Base-by-base conservation (phyloP, 306 rosid species). In the Erythrophleum fordii region DNA sequence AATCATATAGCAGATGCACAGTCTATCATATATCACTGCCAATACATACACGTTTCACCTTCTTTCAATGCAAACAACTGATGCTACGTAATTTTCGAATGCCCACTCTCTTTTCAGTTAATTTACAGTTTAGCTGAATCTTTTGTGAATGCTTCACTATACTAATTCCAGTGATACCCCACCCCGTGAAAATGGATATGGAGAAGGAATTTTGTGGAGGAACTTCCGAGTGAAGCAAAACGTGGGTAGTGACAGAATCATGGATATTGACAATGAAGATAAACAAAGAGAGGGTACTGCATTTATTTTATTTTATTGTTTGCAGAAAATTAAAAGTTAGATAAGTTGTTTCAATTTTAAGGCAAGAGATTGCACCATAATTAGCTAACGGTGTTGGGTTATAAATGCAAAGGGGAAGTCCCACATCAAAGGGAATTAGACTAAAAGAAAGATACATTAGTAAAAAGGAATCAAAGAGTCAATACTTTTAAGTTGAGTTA, bases 21-120 rank as follows among this genome's bases (percentile, higher is more conserved):
- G 83, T 82, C 88, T 69, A 35, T 48, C 77, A 76, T 69, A 82
- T 41, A 82, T 82, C 83, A 68, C 80, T 37, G 7, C 78, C 64
- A 20, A 77, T 73, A 81, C 83, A 78, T 74, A 78, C 83, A 74
- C 83, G 62, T 71, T 75, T 79, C 66, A 82, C 72, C 89, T 82
- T 69, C 80, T 72, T 59, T 39, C 23, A 17, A 16, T 73, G 72
- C 80, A 62, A 72, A 65, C 68, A 77, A 48, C 10, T 46, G 83
- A 75, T 86, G 82, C 62, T 48, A 56, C 49, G 73, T 65, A 28
- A 71, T 82, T 85, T 82, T 82, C n/a, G n/a, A n/a, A n/a, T n/a
- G n/a, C 88, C 44, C 72, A 8, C 23, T 69, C 20, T 20, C 11
- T 69, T 18, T 34, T 75, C 80, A 55, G 41, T 2, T 64, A 76